Evolutionary conservation across 441 rosid species (phyloP).

Genomic region (Adansonia rubrostipa): DNA sequence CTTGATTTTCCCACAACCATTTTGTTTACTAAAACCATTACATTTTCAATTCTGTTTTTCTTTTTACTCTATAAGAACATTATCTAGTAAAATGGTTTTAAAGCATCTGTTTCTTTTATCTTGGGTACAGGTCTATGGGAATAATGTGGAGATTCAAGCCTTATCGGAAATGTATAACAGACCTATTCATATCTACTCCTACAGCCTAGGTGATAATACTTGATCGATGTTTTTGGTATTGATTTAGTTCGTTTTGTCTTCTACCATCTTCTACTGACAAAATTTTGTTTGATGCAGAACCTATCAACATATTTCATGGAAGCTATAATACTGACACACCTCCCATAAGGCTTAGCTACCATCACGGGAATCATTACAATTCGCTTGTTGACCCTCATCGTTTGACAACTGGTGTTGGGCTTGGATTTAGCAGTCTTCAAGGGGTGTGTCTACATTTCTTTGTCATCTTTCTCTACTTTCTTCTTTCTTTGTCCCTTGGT

Average conservation of each 20-base stretch:
- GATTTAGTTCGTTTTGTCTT: neutral
- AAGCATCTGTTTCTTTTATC: neutral
- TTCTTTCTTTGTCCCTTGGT: neutral
- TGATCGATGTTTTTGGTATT: neutral
- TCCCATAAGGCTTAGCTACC: constrained; percentile 86
- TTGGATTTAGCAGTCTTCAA: constrained; percentile 89
- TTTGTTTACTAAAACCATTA: neutral
- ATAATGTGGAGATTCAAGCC: constrained; percentile 95
- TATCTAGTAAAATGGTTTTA: neutral
- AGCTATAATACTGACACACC: constrained; percentile 86
- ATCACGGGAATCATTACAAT: constrained; percentile 94
- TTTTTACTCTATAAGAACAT: neutral
- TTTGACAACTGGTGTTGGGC: constrained; percentile 86
- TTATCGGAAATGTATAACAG: constrained; percentile 92
- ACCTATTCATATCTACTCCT: constrained; percentile 93
- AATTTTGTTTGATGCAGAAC: constrained; percentile 52
- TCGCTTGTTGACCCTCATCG: constrained; percentile 86
- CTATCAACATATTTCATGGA: constrained; percentile 93
- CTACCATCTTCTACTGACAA: constrained; percentile 29
- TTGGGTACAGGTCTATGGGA: constrained; percentile 79
- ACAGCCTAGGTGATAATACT: constrained; percentile 64
- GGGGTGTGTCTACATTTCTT: constrained; percentile 56
- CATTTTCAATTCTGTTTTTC: neutral
- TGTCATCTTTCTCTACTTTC: constrained; percentile 19
- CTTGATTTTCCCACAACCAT: neutral